Percentiles rank a stretch among this genome's conserved stretches.
These are phyloP conservation scores for Adansonia madagascariensis DNA, from an alignment of 441 rosid species.

Conservation along the genomic window DNA sequence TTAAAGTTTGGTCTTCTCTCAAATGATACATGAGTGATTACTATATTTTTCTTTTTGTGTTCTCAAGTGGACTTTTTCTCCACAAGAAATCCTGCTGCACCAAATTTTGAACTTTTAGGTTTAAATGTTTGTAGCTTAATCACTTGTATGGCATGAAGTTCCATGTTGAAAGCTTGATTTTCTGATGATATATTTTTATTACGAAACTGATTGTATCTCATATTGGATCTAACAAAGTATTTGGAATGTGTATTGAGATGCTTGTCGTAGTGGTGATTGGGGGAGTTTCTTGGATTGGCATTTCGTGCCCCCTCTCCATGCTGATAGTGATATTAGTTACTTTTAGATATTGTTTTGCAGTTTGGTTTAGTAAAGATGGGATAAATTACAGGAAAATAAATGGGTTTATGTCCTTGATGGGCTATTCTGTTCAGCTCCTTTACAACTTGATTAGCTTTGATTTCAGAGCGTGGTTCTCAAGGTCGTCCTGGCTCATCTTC, in stretches of 20 bases:
- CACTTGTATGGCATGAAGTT: not conserved
- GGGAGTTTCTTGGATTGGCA: slow-evolving; percentile 2
- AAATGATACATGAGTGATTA: not conserved
- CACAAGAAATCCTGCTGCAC: not conserved
- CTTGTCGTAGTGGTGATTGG: not conserved
- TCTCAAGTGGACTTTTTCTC: slow-evolving; percentile 3
- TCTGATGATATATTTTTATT: not conserved
- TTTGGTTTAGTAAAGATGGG: not conserved
- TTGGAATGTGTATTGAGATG: not conserved
- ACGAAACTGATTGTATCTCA: not conserved
- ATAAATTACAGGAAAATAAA: slow-evolving; percentile 4
- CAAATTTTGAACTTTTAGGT: not conserved
- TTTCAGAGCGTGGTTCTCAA: slow-evolving; percentile 59
- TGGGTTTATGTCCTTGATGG: not conserved
- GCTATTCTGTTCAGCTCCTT: not conserved
- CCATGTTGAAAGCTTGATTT: not conserved
- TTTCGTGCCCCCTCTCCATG: not conserved
- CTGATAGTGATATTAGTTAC: not conserved
- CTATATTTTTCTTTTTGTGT: not conserved
- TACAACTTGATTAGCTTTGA: slow-evolving; percentile 28
- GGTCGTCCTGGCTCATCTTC: slow-evolving; percentile 66
- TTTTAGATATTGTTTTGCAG: not conserved
- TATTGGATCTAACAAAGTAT: slow-evolving; percentile 16
- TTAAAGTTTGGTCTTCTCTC: slow-evolving; percentile 23
- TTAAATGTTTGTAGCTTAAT: not conserved